These are phyloP conservation scores for Aspergillus nanangensis DNA, from an alignment of 495 filamentous ascomycete species.

Conservation along the genomic window DNA sequence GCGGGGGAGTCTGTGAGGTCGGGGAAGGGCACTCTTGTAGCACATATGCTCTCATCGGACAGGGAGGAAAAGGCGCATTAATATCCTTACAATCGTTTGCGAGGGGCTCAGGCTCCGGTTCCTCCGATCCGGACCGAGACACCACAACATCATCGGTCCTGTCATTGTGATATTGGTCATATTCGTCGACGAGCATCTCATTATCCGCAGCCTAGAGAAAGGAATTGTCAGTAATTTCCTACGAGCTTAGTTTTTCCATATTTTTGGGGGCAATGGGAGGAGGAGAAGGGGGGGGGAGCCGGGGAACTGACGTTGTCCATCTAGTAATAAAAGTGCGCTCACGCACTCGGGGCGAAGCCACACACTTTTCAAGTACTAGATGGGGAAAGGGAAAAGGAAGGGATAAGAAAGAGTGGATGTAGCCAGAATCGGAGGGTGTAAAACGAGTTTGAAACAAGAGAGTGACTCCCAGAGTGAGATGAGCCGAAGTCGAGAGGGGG, in stretches of 20 bases:
- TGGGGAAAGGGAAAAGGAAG: background rate
- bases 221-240: background rate
- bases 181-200: conserved; percentile 70
- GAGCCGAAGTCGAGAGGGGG: background rate
- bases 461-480: background rate
- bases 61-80: conserved; percentile 4
- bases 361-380: conserved; percentile 11
- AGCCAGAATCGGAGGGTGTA: background rate
- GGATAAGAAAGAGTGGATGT: background rate
- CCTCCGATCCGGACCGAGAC: conserved; percentile 58
- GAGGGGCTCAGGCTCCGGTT: conserved; percentile 47
- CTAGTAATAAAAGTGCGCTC: conserved; percentile 28
- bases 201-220: conserved; percentile 36
- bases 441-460: background rate
- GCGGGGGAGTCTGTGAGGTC: conserved; percentile 8
- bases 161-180: conserved; percentile 70
- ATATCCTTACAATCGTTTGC: conserved; percentile 68
- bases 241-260: conserved; percentile 22
- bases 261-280: conserved; percentile 11
- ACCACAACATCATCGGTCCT: conserved; percentile 83
- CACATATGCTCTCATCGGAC: background rate
- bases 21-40: background rate
- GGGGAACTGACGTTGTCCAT: conserved; percentile 44
- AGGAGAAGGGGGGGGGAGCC: background rate
- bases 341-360: conserved; percentile 26